Evolutionary conservation across 768 basidiomycete species (phyloP).

Genomic region (Lactarius pseudohatsudake): DNA sequence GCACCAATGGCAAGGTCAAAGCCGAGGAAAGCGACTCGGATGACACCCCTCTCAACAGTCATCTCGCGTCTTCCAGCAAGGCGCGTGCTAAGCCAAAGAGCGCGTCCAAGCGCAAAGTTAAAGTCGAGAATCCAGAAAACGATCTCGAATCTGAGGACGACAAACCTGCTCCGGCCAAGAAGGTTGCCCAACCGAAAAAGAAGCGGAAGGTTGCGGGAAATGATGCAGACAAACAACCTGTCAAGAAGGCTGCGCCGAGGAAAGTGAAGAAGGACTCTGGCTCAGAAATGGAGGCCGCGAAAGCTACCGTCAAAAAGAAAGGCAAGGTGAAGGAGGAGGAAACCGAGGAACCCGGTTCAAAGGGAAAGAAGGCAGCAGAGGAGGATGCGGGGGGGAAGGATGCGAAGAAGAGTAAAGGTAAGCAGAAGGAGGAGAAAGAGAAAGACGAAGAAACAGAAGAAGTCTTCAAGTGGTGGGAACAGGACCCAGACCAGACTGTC

Average conservation of each 20-base stretch:
- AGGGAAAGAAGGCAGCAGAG: slow-evolving; percentile 39
- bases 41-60: slow-evolving; percentile 38
- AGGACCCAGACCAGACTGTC: slow-evolving; percentile 45
- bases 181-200: slow-evolving; percentile 32
- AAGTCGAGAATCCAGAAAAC: slow-evolving; percentile 36
- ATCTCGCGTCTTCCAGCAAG: slow-evolving; percentile 29
- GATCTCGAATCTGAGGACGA: slow-evolving; percentile 37
- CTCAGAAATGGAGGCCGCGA: slow-evolving; percentile 38
- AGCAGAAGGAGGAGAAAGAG: slow-evolving; percentile 55
- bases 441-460: slow-evolving; percentile 66
- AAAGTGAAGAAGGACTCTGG: slow-evolving; percentile 57
- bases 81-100: slow-evolving; percentile 44
- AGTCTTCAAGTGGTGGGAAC: slow-evolving; percentile 87
- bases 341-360: slow-evolving; percentile 42
- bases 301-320: slow-evolving; percentile 46
- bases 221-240: slow-evolving; percentile 46
- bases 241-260: slow-evolving; percentile 36
- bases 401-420: slow-evolving; percentile 49
- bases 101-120: slow-evolving; percentile 46
- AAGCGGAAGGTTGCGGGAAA: slow-evolving; percentile 47
- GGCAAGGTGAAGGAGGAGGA: slow-evolving; percentile 47
- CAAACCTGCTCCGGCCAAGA: slow-evolving; percentile 35
- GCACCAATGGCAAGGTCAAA: slow-evolving; percentile 44
- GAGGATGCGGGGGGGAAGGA: slow-evolving; percentile 22
- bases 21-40: slow-evolving; percentile 41